Conservation (phyloP, 2,329 filamentous ascomycete genomes). For the Aspergillus texensis region DNA sequence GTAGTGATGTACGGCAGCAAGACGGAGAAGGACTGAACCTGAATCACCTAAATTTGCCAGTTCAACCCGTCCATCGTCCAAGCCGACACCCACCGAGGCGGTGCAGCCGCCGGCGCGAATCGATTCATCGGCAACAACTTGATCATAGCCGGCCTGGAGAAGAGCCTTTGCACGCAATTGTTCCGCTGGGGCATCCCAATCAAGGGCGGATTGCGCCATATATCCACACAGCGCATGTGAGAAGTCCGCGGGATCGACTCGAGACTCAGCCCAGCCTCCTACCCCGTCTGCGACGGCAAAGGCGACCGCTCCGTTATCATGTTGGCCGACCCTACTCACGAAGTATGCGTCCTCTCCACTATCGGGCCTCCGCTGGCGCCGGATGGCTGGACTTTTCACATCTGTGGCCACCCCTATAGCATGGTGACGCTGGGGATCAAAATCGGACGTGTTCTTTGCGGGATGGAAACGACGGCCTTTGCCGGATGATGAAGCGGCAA, state of each 20-base stretch:
- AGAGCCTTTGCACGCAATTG: conserved; percentile 64
- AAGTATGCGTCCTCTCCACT: conserved; percentile 98
- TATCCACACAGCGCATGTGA: conserved; percentile 91
- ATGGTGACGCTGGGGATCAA: conserved; percentile 56
- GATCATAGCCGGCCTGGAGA: conserved; percentile 82
- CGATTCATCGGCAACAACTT: conserved; percentile 71
- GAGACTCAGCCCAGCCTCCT: conserved; percentile 90
- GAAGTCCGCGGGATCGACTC: conserved; percentile 92
- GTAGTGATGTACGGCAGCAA: conserved; percentile 80
- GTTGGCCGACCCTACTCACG: conserved; percentile 74
- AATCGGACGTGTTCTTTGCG: conserved; percentile 70
- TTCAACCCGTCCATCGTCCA: conserved; percentile 73
- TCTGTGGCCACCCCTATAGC: conserved; percentile 39
- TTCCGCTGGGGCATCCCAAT: conserved; percentile 49
- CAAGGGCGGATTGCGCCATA: conserved; percentile 77
- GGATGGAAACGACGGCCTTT: conserved; percentile 72
- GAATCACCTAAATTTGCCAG: conserved; percentile 95
- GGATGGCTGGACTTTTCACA: conserved; percentile 53
- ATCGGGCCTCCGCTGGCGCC: conserved; percentile 66
- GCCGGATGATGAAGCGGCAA: conserved; percentile 74
- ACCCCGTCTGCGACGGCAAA: conserved; percentile 94
- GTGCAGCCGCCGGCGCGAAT: conserved; percentile 88
- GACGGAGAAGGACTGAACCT: conserved; percentile 82
- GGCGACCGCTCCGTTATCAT: conserved; percentile 59
- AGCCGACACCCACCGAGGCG: conserved; percentile 80